Conservation (phyloP, 106 monocot species). For the Apostasia shenzhenica region DNA sequence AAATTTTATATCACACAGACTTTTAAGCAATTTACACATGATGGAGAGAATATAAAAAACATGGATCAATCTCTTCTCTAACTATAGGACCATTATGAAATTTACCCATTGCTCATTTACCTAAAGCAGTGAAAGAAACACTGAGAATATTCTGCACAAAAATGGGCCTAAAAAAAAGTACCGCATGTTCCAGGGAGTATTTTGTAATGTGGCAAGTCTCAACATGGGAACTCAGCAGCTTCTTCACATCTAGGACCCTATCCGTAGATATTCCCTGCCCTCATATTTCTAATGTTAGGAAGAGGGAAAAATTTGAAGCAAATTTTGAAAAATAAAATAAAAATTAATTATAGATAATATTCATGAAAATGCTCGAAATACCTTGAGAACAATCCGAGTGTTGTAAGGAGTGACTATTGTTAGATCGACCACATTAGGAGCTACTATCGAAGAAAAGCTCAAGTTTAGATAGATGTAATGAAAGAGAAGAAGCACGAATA, state of each 20-base stretch:
- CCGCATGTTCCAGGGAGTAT: constrained; percentile 71
- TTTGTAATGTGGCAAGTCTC: constrained; percentile 84
- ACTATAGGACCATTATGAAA: too few species aligned
- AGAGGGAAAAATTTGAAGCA: neutral
- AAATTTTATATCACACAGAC: too few species aligned
- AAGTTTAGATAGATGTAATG: neutral
- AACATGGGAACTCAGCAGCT: constrained; percentile 55
- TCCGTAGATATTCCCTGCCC: constrained; percentile 86
- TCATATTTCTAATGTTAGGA: neutral
- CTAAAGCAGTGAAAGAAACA: neutral
- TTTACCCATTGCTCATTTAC: neutral
- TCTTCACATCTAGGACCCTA: constrained; percentile 75
- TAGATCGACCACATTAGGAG: constrained; percentile 62
- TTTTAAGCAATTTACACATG: too few species aligned
- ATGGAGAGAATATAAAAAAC: too few species aligned
- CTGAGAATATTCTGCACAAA: neutral
- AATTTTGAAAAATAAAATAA: neutral
- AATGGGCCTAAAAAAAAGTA: constrained; percentile 8
- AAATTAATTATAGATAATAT: constrained; percentile 8
- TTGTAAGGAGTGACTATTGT: constrained; percentile 64
- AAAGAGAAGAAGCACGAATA: neutral
- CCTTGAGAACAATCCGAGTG: constrained; percentile 72
- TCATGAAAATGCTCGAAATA: constrained; percentile 7
- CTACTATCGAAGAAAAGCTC: constrained; percentile 28
- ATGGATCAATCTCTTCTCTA: too few species aligned